Conservation (phyloP, 225 moss, liverwort and hornwort species). For the Pleurozium schreberi region DNA sequence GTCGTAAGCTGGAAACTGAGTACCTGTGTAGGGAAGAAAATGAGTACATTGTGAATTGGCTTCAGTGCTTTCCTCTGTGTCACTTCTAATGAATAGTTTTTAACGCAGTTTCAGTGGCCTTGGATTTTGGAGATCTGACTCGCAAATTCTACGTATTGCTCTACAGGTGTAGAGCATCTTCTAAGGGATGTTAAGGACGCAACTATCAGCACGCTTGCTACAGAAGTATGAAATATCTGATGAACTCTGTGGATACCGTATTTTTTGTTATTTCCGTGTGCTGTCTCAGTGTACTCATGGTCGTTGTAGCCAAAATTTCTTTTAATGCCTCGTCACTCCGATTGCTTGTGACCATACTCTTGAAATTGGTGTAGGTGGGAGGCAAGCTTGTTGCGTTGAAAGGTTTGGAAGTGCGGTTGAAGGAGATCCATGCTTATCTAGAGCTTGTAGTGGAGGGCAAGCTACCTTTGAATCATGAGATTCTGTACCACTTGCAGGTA, state of each 20-base stretch:
- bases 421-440: constrained; percentile 95
- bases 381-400: constrained; percentile 96
- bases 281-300: neutral
- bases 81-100: neutral
- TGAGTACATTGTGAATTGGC: neutral
- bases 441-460: constrained; percentile 93
- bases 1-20: neutral
- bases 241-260: neutral
- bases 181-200: constrained; percentile 97
- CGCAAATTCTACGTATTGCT: neutral
- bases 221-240: constrained; percentile 46
- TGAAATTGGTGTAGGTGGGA: constrained; percentile 54
- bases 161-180: constrained; percentile 95
- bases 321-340: neutral
- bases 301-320: neutral
- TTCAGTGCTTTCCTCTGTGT: neutral
- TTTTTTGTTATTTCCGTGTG: neutral
- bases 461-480: constrained; percentile 95
- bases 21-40: neutral
- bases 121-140: neutral
- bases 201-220: constrained; percentile 96
- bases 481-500: constrained; percentile 95
- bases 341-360: neutral
- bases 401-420: constrained; percentile 92
- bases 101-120: neutral